Evolutionary conservation across 208 protist genomes (phyloP), one percentile per base, ranked within the genome.

Genomic region (Crithidia thermophila): DNA sequence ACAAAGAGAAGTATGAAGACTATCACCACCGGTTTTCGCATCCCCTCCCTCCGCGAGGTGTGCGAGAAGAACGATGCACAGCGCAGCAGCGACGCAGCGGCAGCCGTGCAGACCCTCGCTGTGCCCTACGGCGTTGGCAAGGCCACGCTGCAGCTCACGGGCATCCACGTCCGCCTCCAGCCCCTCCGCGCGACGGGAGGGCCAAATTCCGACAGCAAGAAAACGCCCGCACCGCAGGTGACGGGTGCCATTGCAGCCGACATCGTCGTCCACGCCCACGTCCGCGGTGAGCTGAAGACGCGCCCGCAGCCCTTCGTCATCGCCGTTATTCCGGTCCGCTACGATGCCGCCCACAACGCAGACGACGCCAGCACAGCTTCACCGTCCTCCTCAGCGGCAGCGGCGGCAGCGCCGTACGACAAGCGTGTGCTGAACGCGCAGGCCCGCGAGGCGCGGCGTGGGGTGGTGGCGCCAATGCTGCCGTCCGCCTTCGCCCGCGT

Each of bases 81-180:
- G 16, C 59, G 28, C 31, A 61, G 59, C 39, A 63, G 63, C 28
- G 46, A 59, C 20, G 36, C 53, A n/a, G n/a, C 30, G 3, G 28
- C 50, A 1, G n/a, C 49, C 7, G 49, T 27, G 11, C 46, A 59
- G 45, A 62, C 58, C 6, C 6, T 81, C 11, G 20, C 73, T 8
- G 33, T 90, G 9, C 72, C 75, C 45, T 90, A 87, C 72, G 78
- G 75, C 10, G 53, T 75, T 33, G 85, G 85, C 13, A 67, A 58
- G 33, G 51, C 61, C 18, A 87, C 85, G 4, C 57, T 90, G 21
- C 85, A 90, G 70, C 20, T 90, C 51, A 82, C 57, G 20, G 85
- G 85, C 20, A 69, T 85, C 33, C 78, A 87, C 50, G 59, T 82
- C 4, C 75, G 77, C 21, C 75, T 90, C 4, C 46, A 46, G 27